A percentile compares a stretch with the other conserved stretches of the same genome.
Evolutionary conservation across 805 yeast genomes (phyloP).

Genomic region (Wickerhamomyces ciferrii): DNA sequence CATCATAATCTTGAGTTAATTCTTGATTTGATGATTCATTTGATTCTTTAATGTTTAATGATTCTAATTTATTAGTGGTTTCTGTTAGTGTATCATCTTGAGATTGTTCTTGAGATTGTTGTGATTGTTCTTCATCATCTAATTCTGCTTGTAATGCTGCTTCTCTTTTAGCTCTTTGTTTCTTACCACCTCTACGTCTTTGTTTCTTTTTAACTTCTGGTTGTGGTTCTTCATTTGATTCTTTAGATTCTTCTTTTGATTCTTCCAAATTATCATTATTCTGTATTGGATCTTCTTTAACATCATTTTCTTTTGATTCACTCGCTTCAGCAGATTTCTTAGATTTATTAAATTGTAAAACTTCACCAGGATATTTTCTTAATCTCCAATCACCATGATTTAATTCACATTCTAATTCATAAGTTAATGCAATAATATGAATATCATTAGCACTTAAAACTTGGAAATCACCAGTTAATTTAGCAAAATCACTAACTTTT

Average conservation of each 20-base stretch:
- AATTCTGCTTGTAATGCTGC: constrained; percentile 27
- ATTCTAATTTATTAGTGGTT: constrained; percentile 18
- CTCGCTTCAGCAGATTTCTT: no score
- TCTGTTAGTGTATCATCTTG: constrained; percentile 14
- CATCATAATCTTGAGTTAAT: constrained; percentile 34
- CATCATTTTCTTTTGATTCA: no score
- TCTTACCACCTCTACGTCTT: constrained; percentile 62
- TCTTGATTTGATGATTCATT: constrained; percentile 6
- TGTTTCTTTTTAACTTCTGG: constrained; percentile 29
- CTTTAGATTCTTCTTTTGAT: constrained; percentile 4
- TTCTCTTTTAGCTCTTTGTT: constrained; percentile 55
- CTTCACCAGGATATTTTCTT: constrained; percentile 69
- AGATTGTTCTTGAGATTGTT: constrained; percentile 2
- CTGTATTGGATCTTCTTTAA: constrained; percentile 4
- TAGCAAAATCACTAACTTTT: constrained; percentile 71
- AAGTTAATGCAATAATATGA: constrained; percentile 86
- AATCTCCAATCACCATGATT: constrained; percentile 67
- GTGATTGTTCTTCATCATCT: constrained; percentile 10
- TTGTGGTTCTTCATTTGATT: constrained; percentile 8
- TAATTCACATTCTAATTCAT: constrained; percentile 74
- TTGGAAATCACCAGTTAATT: constrained; percentile 83
- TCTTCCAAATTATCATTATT: constrained; percentile 8
- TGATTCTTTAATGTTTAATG: constrained; percentile 2
- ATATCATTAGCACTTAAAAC: constrained; percentile 90
- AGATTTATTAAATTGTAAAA: constrained; percentile 17